Conservation (phyloP, 2,329 filamentous ascomycete genomes). For the Alternaria angustiovoidea region DNA sequence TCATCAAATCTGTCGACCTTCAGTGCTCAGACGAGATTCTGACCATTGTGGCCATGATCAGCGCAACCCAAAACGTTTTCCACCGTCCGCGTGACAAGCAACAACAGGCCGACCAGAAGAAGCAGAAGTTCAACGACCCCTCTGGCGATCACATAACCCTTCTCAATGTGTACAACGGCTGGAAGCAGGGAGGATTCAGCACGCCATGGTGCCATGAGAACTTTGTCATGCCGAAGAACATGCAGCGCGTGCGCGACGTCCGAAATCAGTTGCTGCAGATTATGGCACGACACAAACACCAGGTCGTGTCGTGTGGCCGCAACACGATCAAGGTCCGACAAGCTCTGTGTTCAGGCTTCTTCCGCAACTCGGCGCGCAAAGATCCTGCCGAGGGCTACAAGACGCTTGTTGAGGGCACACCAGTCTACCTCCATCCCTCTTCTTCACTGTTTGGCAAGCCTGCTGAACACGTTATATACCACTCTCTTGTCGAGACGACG, state of each 20-base stretch:
- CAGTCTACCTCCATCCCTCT: constrained; percentile 91
- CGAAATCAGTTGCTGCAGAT: constrained; percentile 91
- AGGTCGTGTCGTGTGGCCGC: constrained; percentile 82
- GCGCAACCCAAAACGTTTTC: constrained; percentile 80
- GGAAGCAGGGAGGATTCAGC: constrained; percentile 84
- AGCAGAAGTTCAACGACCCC: constrained; percentile 95
- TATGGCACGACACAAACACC: constrained; percentile 89
- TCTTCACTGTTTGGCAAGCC: constrained; percentile 95
- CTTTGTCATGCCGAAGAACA: constrained; percentile 91
- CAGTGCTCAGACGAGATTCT: constrained; percentile 93
- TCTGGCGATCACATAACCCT: constrained; percentile 93
- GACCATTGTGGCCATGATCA: constrained; percentile 79
- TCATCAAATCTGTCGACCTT: constrained; percentile 87
- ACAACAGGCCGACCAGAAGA: constrained; percentile 94
- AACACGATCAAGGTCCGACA: constrained; percentile 88
- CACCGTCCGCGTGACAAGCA: constrained; percentile 98
- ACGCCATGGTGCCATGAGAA: constrained; percentile 97
- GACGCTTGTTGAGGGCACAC: constrained; percentile 93
- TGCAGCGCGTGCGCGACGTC: constrained; percentile 90
- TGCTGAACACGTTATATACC: constrained; percentile 95
- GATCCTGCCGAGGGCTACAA: constrained; percentile 98
- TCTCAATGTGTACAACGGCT: constrained; percentile 96
- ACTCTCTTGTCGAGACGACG: constrained; percentile 87
- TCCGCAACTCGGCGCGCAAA: constrained; percentile 93
- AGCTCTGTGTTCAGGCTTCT: constrained; percentile 91